Evolutionary conservation across 2,329 filamentous ascomycete species (phyloP).

Genomic region (Thielaviopsis euricoi): DNA sequence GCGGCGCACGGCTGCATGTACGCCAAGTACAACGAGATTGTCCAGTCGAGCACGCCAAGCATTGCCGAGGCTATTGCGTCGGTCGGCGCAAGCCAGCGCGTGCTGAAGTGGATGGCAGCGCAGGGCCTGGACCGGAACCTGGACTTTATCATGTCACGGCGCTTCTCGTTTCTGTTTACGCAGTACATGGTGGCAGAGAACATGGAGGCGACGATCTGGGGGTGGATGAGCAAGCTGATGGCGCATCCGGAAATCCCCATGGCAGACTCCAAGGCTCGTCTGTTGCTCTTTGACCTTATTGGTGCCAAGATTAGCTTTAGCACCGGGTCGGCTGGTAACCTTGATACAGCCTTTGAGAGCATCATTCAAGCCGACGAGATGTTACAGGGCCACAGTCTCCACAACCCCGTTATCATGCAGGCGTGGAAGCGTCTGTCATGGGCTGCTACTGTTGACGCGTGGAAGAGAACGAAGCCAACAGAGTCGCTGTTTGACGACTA

Average conservation of each 20-base stretch:
- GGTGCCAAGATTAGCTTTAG: conserved; percentile 21
- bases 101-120: conserved; percentile 37
- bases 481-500: conserved; percentile 36
- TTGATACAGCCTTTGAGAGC: conserved; percentile 33
- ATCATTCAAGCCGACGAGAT: conserved; percentile 30
- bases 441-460: conserved; percentile 34
- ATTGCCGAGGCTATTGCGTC: conserved; percentile 21
- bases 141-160: conserved; percentile 25
- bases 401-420: conserved; percentile 21
- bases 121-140: conserved; percentile 31
- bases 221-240: conserved; percentile 31
- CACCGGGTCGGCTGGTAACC: conserved; percentile 17
- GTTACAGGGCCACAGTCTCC: conserved; percentile 21
- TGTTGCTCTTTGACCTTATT: conserved; percentile 26
- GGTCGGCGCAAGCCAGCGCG: conserved; percentile 29
- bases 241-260: conserved; percentile 14
- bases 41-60: conserved; percentile 19
- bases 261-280: conserved; percentile 15
- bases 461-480: conserved; percentile 28
- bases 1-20: conserved; percentile 37
- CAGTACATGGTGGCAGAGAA: conserved; percentile 37
- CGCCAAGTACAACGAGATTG: conserved; percentile 27
- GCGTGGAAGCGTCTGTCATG: conserved; percentile 34
- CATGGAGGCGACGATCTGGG: conserved; percentile 34
- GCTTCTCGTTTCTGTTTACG: conserved; percentile 25